Conservation (phyloP, 1,139 yeast genomes). For the Pichia sp. region DNA sequence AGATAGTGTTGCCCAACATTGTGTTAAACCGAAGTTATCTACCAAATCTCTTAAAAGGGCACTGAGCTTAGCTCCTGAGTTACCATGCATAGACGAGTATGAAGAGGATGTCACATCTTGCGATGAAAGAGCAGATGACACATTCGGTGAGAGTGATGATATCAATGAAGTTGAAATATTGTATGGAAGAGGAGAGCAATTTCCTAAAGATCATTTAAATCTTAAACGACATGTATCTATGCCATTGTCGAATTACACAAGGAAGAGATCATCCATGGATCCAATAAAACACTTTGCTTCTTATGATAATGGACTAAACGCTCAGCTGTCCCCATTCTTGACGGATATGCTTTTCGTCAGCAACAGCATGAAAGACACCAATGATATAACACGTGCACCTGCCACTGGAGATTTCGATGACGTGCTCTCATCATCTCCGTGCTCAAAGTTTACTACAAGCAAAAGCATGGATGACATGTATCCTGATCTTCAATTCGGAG, state of each 20-base stretch:
- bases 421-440: constrained; percentile 1
- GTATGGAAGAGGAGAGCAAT: not conserved
- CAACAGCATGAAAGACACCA: no score
- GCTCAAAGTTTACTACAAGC: not conserved
- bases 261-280: constrained; percentile 5
- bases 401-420: constrained; percentile 1
- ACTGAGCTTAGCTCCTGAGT: constrained; percentile 7
- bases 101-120: not conserved
- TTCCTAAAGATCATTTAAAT: no score
- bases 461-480: not conserved
- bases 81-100: constrained; percentile 13
- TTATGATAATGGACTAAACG: constrained; percentile 23
- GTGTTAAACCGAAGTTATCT: not conserved
- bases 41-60: constrained; percentile 1
- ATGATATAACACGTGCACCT: no score
- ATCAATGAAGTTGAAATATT: not conserved
- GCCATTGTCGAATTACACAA: no score
- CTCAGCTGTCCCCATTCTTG: no score
- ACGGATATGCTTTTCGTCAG: no score
- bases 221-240: constrained; percentile 19
- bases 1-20: not conserved
- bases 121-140: not conserved
- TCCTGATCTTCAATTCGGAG: no score
- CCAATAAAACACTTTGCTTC: constrained; percentile 24
- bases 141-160: not conserved